A percentile compares a stretch with the other conserved stretches of the same genome.
phyloP scores from a whole-genome alignment of 202 grass and related monocot genomes.

The Panicum virgatum region DNA sequence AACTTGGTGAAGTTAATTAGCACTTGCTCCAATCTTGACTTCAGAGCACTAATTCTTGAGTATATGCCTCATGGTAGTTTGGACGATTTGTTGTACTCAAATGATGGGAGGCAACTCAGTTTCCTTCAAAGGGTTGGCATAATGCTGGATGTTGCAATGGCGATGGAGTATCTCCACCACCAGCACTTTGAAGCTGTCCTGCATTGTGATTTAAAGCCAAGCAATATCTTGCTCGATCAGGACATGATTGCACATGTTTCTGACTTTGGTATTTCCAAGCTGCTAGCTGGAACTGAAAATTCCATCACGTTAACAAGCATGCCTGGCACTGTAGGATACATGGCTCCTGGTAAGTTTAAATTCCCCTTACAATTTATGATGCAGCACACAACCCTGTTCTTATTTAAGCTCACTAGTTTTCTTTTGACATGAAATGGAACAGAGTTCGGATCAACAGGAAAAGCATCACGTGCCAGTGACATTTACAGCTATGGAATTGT shows the following conservation, averaged over 20 bases:
- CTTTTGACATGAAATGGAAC: constrained; percentile 1
- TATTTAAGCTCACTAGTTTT: background rate
- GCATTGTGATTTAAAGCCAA: constrained; percentile 67
- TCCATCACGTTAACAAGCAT: constrained; percentile 52
- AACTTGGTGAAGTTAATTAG: constrained; percentile 65
- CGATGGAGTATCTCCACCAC: constrained; percentile 65
- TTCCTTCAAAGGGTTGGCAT: constrained; percentile 46
- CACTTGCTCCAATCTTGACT: constrained; percentile 55
- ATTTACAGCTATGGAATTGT: constrained; percentile 64
- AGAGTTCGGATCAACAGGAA: constrained; percentile 52
- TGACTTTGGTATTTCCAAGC: constrained; percentile 63
- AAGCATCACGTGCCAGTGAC: constrained; percentile 50
- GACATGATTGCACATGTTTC: constrained; percentile 58
- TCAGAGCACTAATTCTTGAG: constrained; percentile 60
- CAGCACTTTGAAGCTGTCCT: constrained; percentile 41
- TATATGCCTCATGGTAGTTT: constrained; percentile 69
- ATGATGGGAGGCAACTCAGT: constrained; percentile 28
- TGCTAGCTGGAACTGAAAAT: constrained; percentile 32
- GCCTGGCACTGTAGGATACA: constrained; percentile 57
- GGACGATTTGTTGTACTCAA: constrained; percentile 48
- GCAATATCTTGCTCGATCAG: constrained; percentile 62
- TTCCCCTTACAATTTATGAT: too few relatives aligned
- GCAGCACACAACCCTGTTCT: too few relatives aligned
- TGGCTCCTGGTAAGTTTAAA: constrained; percentile 53
- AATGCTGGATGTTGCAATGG: constrained; percentile 57